Conservation (phyloP, 2,329 filamentous ascomycete genomes). For the Teratosphaeriaceae sp. region DNA sequence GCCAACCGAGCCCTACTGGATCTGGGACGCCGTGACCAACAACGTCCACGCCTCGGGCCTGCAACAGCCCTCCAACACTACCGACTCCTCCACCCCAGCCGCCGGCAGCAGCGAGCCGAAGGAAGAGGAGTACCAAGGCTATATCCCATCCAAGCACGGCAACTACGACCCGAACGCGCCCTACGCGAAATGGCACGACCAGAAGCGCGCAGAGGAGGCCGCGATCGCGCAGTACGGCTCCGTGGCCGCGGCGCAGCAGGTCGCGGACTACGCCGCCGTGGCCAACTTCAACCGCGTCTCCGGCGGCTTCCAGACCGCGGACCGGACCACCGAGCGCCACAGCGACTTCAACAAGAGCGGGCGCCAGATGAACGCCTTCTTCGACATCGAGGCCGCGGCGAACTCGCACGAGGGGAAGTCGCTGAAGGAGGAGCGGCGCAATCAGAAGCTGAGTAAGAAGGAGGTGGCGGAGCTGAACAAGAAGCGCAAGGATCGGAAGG, state of each 20-base stretch:
- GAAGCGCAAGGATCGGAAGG: constrained; percentile 81
- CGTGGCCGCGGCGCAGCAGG: constrained; percentile 23
- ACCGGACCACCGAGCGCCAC: constrained; percentile 66
- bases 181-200: constrained; percentile 56
- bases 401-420: constrained; percentile 87
- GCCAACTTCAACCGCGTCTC: constrained; percentile 90
- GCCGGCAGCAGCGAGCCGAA: constrained; percentile 7
- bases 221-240: constrained; percentile 29
- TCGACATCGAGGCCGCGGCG: constrained; percentile 90
- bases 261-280: constrained; percentile 52
- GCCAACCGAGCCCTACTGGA: constrained; percentile 26
- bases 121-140: constrained; percentile 50
- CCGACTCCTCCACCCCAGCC: constrained; percentile 5
- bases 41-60: constrained; percentile 19
- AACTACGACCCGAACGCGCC: constrained; percentile 95
- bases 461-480: constrained; percentile 90
- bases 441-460: constrained; percentile 75
- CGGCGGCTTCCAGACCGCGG: constrained; percentile 67
- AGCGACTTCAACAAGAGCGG: constrained; percentile 81
- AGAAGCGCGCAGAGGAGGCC: constrained; percentile 29
- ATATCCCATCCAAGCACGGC: constrained; percentile 94
- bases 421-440: constrained; percentile 80
- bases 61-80: constrained; percentile 15
- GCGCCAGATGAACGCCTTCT: constrained; percentile 88
- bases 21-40: constrained; percentile 19